Evolutionary conservation across 2,329 filamentous ascomycete species (phyloP), one percentile per base, ranked within the genome.

Genomic region (Fusarium illudens): DNA sequence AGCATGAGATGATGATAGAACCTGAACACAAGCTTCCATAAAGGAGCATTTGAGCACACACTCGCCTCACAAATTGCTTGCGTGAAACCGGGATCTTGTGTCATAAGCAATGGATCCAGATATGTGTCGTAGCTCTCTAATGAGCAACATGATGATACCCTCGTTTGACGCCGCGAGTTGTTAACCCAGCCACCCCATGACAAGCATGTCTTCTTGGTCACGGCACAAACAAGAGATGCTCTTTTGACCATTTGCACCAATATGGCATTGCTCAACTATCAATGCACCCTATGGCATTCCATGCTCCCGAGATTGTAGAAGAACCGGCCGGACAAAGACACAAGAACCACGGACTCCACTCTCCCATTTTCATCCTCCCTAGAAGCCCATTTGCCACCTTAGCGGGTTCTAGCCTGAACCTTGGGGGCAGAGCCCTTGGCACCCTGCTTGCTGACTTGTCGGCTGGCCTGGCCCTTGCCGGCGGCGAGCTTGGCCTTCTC

Each of bases 401-500:
- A 97, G 86, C 94, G 94, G 86, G 88, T 91, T 80, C 90, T 94
- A 81, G 92, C 90, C 81, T 91, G 87, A 77, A 93, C 90, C 92
- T 97, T 97, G 80, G 86, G 84, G 77, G 88, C 89, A 75, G 94
- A 89, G 79, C 96, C 96, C 90, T 97, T 97, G 74, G 93, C 91
- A 79, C 93, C 94, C 89, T 97, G 93, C 92, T 99, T 99, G 90
- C 93, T 94, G 82, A 91, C 86, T 82, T 97, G 92, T 83, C 92
- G 90, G 78, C 84, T 82, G 75, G 88, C 86, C 86, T 94, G 89
- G 80, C 93, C 94, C 86, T 92, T 91, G 81, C 90, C 84, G 75
- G 90, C 88, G 73, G 94, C 94, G 79, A 77, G 87, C 92, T 98
- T 98, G 78, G 96, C 96, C 93, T 99, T 99, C 86, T 98, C 94